Evolutionary conservation across 208 protist species (phyloP).

Genomic region (Phytomonas sp.): DNA sequence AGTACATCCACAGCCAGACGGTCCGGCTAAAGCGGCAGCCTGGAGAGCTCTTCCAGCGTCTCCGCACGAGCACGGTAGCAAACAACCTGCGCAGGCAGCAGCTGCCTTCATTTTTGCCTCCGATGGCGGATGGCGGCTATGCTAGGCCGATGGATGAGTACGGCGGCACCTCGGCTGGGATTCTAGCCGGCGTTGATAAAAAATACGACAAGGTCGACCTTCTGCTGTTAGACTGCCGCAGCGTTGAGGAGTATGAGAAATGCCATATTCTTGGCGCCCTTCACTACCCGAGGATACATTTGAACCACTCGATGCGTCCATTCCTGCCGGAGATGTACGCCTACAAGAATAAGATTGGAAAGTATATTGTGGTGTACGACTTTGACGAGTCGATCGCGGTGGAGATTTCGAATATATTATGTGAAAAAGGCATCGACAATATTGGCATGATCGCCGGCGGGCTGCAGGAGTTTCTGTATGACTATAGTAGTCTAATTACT

Average conservation of each 20-base stretch:
- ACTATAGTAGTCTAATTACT: constrained; percentile 46
- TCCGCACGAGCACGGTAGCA: constrained; percentile 38
- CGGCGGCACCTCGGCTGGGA: constrained; percentile 11
- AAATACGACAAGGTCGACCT: constrained; percentile 25
- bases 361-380: constrained; percentile 84
- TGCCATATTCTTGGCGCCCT: constrained; percentile 77
- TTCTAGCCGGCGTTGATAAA: constrained; percentile 4
- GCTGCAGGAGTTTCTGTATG: constrained; percentile 76
- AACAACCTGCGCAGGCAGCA: constrained; percentile 28
- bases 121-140: constrained; percentile 63
- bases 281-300: constrained; percentile 69
- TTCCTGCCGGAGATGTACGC: constrained; percentile 79
- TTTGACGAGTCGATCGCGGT: constrained; percentile 64
- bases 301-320: constrained; percentile 71
- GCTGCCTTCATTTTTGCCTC: constrained; percentile 7
- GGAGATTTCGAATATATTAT: constrained; percentile 52
- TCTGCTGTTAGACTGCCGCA: constrained; percentile 76
- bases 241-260: constrained; percentile 54
- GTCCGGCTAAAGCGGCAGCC: constrained; percentile 37
- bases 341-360: constrained; percentile 84
- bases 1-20: constrained; percentile 40
- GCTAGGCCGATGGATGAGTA: constrained; percentile 84
- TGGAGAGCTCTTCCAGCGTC: constrained; percentile 71
- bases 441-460: constrained; percentile 73
- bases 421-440: constrained; percentile 87